Conservation (phyloP, 257 asterid species). For the Przewalskia tangutica region DNA sequence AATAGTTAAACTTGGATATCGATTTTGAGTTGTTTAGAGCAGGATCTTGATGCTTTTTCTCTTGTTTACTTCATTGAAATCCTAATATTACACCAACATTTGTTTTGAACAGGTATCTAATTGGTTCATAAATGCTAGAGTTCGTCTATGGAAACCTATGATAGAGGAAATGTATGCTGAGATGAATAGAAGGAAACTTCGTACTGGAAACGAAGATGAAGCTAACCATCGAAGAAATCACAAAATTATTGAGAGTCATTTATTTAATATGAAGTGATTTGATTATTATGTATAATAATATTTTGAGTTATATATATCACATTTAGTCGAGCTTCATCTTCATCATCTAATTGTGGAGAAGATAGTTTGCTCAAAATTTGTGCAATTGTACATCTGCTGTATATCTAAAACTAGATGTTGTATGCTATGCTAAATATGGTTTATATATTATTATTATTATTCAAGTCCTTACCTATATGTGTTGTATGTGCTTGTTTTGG, state of each 20-base stretch:
- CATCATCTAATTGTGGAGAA: background rate
- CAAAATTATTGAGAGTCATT: slow-evolving; percentile 17
- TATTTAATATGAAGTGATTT: slow-evolving; percentile 29
- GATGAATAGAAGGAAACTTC: slow-evolving; percentile 52
- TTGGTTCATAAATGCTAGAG: slow-evolving; percentile 92
- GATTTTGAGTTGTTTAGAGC: background rate
- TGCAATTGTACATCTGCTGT: background rate
- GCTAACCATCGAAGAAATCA: slow-evolving; percentile 22
- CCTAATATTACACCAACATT: background rate
- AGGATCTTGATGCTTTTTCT: background rate
- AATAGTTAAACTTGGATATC: background rate
- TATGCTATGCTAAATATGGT: background rate
- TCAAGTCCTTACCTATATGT: too few species aligned
- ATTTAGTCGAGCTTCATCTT: background rate
- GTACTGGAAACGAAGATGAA: slow-evolving; percentile 23
- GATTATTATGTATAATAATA: background rate
- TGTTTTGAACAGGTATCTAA: slow-evolving; percentile 54
- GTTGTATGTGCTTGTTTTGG: background rate
- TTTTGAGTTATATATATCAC: slow-evolving; percentile 1
- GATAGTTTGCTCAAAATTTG: background rate
- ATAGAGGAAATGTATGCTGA: slow-evolving; percentile 91
- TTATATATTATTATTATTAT: background rate
- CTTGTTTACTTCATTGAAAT: background rate
- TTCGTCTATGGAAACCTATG: slow-evolving; percentile 92
- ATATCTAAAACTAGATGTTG: background rate